phyloP scores from a whole-genome alignment of 768 basidiomycete species.

The Macrolepiota albuminosa region DNA sequence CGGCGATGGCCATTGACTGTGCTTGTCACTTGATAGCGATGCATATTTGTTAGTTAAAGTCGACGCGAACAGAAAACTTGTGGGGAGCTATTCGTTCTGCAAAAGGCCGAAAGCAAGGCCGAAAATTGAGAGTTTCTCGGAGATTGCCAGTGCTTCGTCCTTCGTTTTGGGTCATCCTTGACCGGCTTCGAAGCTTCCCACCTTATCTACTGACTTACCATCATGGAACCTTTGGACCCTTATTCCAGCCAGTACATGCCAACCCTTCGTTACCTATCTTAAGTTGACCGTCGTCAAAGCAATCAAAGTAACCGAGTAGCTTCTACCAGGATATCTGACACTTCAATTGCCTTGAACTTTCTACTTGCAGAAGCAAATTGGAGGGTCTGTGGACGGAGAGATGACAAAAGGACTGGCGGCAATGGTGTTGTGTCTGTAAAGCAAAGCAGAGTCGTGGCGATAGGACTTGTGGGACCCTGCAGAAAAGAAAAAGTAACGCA shows the following conservation, averaged over 20 bases:
- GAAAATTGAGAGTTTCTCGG: not conserved
- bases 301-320: no score
- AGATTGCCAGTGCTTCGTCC: not conserved
- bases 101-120: not conserved
- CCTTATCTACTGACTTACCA: not conserved
- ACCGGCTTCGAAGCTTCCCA: not conserved
- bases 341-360: no score
- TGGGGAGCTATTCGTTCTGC: not conserved
- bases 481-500: not conserved
- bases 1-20: not conserved
- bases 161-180: not conserved
- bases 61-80: not conserved
- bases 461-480: not conserved
- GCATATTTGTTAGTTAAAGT: not conserved
- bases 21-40: not conserved
- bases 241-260: no score
- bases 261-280: no score
- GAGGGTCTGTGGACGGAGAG: no score
- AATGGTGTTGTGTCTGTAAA: no score
- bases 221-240: no score
- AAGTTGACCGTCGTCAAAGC: no score
- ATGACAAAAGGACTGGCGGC: no score
- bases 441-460: not conserved
- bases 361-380: no score
- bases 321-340: no score